Evolutionary conservation across 2,329 filamentous ascomycete genomes (phyloP), one percentile per base, ranked within the genome.

Genomic region (Dendrostoma leiphaemia): DNA sequence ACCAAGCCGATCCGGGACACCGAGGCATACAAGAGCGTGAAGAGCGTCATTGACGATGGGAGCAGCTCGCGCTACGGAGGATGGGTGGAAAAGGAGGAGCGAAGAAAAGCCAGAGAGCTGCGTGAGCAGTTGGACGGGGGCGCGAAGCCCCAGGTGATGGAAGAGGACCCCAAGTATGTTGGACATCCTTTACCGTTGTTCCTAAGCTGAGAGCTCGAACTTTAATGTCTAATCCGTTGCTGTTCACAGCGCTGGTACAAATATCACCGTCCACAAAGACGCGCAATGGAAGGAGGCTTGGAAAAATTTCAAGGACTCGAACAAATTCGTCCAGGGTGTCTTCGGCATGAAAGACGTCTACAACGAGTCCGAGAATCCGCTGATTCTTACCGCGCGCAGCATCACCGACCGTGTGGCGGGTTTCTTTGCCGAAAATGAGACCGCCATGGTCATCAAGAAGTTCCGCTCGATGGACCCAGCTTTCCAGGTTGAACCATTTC

Each of bases 381-480:
- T 99, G 40, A 90, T 99, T 60, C 89, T 86, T 44, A 97, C 93
- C 0, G 94, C 92, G 1, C 88, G 94, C 67, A 91, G 90, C 70
- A 96, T 99, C 63, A 93, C 92, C 29, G 94, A 99, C 71, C 85
- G 89, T 54, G 85, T 99, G 35, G 91, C 89, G 44, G 91, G 94
- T 26, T 99, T 97, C 76, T 99, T 99, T 62, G 94, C 94, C 59
- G 94, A 99, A 72, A 99, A 97, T 71, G 94, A 99, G 76, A 97
- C 91, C 0, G 94, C 94, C 28, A 88, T 88, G 82, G 94, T 99
- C 32, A 96, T 97, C 76, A 97, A 97, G 78, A 96, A 93, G 72
- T 96, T 99, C 80, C 87, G 93, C 44, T 84, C 92, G 64, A 97
- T 97, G 84, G 94, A 99, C 64, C 93, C 94, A 5, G 82, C 81